phyloP scores from a whole-genome alignment of 164 flowering plant genomes.

The Paratinospora sagittata region DNA sequence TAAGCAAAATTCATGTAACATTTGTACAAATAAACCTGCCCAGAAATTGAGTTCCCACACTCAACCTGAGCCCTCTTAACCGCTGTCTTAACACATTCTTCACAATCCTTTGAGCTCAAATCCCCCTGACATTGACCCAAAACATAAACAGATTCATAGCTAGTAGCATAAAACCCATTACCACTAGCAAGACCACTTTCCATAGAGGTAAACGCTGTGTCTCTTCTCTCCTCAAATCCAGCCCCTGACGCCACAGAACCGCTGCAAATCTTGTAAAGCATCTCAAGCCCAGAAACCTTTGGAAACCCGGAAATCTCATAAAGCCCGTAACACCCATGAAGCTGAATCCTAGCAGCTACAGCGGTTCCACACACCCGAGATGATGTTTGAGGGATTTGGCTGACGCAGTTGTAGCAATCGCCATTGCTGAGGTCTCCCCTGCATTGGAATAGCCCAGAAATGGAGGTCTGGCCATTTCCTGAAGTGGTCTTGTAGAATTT shows the following conservation, averaged over 20 bases:
- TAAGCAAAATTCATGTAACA: constrained; percentile 66
- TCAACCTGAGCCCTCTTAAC: constrained; percentile 68
- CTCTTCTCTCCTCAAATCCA: constrained; percentile 62
- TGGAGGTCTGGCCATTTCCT: constrained; percentile 26
- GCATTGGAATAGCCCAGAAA: constrained; percentile 52
- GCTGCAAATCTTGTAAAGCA: constrained; percentile 67
- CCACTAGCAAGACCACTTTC: constrained; percentile 50
- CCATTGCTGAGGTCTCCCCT: constrained; percentile 42
- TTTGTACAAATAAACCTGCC: constrained; percentile 57
- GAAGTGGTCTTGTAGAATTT: constrained; percentile 35
- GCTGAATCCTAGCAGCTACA: constrained; percentile 65
- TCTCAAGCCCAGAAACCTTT: constrained; percentile 59
- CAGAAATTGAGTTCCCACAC: constrained; percentile 63
- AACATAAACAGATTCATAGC: constrained; percentile 47
- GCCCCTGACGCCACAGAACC: constrained; percentile 30
- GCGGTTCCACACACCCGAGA: constrained; percentile 34
- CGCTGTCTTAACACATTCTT: constrained; percentile 59
- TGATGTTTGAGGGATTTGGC: constrained; percentile 22
- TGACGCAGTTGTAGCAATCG: constrained; percentile 47
- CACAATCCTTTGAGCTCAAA: constrained; percentile 68
- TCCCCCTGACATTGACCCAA: constrained; percentile 87
- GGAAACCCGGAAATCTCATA: constrained; percentile 66
- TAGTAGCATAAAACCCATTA: constrained; percentile 63
- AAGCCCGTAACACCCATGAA: constrained; percentile 58
- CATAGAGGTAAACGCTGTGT: constrained; percentile 49